A percentile compares a stretch with the other conserved stretches of the same genome.
Conservation (phyloP, 768 basidiomycete species). For the Phylloporus scabripes region DNA sequence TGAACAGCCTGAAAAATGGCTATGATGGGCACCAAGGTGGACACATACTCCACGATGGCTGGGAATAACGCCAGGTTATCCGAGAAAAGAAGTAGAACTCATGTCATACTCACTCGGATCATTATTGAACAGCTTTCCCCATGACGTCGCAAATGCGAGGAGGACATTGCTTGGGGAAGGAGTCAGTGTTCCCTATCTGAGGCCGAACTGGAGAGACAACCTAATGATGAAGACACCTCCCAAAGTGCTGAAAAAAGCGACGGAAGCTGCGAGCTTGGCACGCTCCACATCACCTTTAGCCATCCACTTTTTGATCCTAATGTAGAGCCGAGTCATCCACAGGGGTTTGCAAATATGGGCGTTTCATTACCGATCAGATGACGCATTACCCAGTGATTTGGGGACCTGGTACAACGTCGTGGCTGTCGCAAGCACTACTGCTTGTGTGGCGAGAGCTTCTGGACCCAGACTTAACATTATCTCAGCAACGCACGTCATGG, state of each 20-base stretch:
- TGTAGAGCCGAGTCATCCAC: neutral
- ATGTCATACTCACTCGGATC: conserved; percentile 35
- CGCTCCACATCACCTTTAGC: conserved; percentile 13
- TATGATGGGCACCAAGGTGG: conserved; percentile 44
- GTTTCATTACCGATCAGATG: conserved; percentile 23
- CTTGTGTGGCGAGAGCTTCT: conserved; percentile 23
- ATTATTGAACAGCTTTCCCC: conserved; percentile 57
- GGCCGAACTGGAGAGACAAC: neutral
- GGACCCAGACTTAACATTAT: conserved; percentile 16
- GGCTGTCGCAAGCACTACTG: conserved; percentile 20
- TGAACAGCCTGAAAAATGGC: conserved; percentile 23
- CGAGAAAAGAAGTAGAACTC: neutral
- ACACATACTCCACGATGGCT: conserved; percentile 40
- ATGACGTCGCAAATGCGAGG: conserved; percentile 40
- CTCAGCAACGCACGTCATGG: conserved; percentile 3
- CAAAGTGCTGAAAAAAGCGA: conserved; percentile 15
- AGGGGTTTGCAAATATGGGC: neutral
- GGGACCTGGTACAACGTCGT: conserved; percentile 23
- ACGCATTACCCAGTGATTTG: conserved; percentile 14
- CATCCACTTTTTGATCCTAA: conserved; percentile 22
- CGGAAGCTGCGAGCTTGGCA: conserved; percentile 16
- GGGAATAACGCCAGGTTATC: conserved; percentile 16
- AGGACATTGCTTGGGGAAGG: conserved; percentile 34
- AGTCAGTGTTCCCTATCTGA: neutral
- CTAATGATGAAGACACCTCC: conserved; percentile 10